Conservation (phyloP, 2,329 filamentous ascomycete species). For the Fusarium transvaalense region DNA sequence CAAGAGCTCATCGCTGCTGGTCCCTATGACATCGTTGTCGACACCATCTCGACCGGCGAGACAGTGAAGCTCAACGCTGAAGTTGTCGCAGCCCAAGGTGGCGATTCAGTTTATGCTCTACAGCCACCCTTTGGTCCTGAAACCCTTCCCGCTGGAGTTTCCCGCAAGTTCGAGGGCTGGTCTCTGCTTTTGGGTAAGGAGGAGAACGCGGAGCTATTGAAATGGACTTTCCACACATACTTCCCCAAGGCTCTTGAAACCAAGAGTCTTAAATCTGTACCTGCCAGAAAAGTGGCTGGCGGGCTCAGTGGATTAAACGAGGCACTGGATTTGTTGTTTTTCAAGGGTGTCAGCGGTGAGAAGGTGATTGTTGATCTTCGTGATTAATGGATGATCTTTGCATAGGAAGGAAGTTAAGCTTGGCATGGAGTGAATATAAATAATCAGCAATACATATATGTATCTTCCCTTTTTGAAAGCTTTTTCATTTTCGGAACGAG, state of each 20-base stretch:
- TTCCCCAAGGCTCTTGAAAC: conserved; percentile 28
- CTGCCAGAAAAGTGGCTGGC: conserved; percentile 28
- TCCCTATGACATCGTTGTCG: conserved; percentile 27
- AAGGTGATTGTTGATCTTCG: conserved; percentile 38
- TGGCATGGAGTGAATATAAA: accelerated
- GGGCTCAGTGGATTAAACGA: conserved; percentile 31
- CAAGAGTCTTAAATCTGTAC: conserved; percentile 19
- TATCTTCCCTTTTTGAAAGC: too few relatives aligned
- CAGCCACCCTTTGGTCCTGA: conserved; percentile 35
- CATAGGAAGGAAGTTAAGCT: too few relatives aligned
- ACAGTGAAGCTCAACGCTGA: conserved; percentile 34
- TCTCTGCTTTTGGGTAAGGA: conserved; percentile 36
- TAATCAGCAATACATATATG: neutral
- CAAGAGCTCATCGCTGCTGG: conserved; percentile 21
- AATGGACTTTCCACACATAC: conserved; percentile 37
- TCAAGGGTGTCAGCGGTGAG: conserved; percentile 36
- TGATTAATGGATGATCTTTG: neutral
- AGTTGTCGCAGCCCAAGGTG: conserved; percentile 27
- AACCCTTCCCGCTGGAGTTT: conserved; percentile 23
- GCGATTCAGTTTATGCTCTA: conserved; percentile 31
- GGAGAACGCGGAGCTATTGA: conserved; percentile 25
- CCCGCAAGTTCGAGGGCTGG: conserved; percentile 38
- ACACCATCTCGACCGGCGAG: conserved; percentile 31
- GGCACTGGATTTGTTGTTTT: conserved; percentile 23
- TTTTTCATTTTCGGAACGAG: too few relatives aligned